A percentile compares a stretch with the other conserved stretches of the same genome.
Conservation (phyloP, 2,329 filamentous ascomycete species). For the Thyridium curvatum region DNA sequence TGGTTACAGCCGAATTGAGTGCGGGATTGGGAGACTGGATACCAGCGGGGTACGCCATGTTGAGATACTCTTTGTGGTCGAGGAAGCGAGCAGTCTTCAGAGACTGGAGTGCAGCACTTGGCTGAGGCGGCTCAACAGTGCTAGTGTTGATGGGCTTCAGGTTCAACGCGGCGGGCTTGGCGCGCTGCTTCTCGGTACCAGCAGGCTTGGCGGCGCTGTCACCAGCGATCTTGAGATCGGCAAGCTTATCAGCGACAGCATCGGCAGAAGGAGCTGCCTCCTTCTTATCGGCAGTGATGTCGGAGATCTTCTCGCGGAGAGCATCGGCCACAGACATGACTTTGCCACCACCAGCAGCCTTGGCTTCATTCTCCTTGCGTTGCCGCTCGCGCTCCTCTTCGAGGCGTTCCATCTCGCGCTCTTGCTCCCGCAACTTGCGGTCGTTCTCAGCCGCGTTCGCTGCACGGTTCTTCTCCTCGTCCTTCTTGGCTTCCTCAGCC, state of each 20-base stretch:
- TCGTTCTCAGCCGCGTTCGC: conserved; percentile 12
- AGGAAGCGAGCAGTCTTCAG: conserved; percentile 89
- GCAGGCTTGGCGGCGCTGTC: conserved; percentile 43
- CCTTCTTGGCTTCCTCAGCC: conserved; percentile 8
- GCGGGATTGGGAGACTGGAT: conserved; percentile 89
- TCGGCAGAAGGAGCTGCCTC: conserved; percentile 28
- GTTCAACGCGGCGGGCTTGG: conserved; percentile 84
- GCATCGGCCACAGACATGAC: conserved; percentile 44
- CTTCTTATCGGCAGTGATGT: conserved; percentile 34
- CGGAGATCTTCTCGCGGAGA: conserved; percentile 33
- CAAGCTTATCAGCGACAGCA: conserved; percentile 43
- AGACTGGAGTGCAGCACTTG: conserved; percentile 87
- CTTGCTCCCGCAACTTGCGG: conserved; percentile 64
- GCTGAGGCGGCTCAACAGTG: conserved; percentile 82
- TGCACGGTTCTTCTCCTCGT: conserved; percentile 8
- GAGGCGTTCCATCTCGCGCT: conserved; percentile 64
- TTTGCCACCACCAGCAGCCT: conserved; percentile 28
- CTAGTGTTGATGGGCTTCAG: conserved; percentile 76
- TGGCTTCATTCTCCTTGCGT: conserved; percentile 42
- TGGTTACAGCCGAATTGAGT: conserved; percentile 71
- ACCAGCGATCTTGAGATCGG: conserved; percentile 37
- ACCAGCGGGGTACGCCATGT: conserved; percentile 71
- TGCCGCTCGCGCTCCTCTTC: conserved; percentile 64
- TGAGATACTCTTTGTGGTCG: conserved; percentile 51
- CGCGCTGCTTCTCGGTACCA: conserved; percentile 52